A percentile compares a stretch with the other conserved stretches of the same genome.
phyloP scores from a whole-genome alignment of 192 early-diverging fungal genomes.

The Allomyces arbusculus region DNA sequence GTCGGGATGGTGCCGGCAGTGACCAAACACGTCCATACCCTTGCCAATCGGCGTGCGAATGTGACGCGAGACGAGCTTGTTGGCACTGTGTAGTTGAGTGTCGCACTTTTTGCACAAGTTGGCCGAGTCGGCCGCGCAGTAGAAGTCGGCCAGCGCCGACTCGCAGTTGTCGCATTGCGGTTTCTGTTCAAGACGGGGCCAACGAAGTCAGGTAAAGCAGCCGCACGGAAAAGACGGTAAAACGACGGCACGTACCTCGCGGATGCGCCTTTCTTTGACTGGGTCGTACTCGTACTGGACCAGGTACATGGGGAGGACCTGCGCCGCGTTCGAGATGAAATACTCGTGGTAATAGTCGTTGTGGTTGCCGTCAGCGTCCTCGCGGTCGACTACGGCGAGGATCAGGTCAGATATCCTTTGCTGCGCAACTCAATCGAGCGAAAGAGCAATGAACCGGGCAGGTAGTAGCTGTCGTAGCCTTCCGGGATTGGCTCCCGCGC shows the following conservation, averaged over 20 bases:
- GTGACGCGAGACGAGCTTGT: constrained; percentile 27
- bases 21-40: constrained; percentile 34
- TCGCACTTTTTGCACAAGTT: constrained; percentile 40
- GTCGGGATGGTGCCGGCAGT: constrained; percentile 32
- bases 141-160: constrained; percentile 23
- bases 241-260: constrained; percentile 14
- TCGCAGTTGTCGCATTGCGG: constrained; percentile 40
- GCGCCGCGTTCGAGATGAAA: constrained; percentile 23
- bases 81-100: constrained; percentile 18
- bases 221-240: no score
- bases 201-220: not conserved
- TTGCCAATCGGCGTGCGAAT: constrained; percentile 27
- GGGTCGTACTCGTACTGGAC: constrained; percentile 31
- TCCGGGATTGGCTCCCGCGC: constrained; percentile 18
- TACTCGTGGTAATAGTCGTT: constrained; percentile 24
- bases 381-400: not conserved
- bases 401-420: no score
- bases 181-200: constrained; percentile 10
- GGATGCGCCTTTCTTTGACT: constrained; percentile 17
- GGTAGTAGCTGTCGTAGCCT: constrained; percentile 35
- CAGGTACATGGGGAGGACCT: constrained; percentile 31
- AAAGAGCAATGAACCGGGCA: constrained; percentile 12
- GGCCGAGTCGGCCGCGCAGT: constrained; percentile 31
- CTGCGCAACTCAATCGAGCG: no score
- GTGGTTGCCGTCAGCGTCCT: not conserved